Evolutionary conservation across 1,284 basidiomycete species (phyloP).

Genomic region (Boletus smithii): DNA sequence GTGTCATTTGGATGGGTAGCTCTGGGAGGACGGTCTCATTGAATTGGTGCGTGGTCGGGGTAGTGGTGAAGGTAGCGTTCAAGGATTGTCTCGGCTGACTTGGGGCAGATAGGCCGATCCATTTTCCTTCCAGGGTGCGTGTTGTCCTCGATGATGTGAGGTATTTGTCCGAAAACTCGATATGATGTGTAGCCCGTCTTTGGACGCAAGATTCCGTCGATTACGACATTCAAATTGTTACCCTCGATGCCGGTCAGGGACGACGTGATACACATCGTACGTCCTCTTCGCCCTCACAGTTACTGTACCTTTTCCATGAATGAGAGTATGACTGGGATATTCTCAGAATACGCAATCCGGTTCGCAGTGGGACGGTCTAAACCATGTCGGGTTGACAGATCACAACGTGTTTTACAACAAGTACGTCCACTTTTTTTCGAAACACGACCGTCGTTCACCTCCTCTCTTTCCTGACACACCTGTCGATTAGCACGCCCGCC

Average conservation of each 20-base stretch:
- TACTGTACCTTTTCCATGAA: conserved; percentile 14
- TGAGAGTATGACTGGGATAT: not conserved
- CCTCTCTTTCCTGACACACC: no score
- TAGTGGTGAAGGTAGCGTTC: not conserved
- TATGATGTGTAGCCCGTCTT: conserved; percentile 50
- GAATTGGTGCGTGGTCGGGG: conserved; percentile 50
- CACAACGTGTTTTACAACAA: conserved; percentile 65
- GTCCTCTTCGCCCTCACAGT: conserved; percentile 37
- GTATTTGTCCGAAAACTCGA: not conserved
- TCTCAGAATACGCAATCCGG: conserved; percentile 70
- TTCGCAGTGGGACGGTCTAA: conserved; percentile 71
- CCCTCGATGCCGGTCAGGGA: conserved; percentile 43
- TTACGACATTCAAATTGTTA: conserved; percentile 39
- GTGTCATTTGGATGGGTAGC: not conserved
- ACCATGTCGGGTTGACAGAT: conserved; percentile 55
- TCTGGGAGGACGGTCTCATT: conserved; percentile 55
- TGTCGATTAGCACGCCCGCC: conserved; percentile 42
- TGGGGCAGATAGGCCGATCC: conserved; percentile 51
- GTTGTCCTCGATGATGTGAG: not conserved
- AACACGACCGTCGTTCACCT: not conserved
- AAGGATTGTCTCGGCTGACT: conserved; percentile 1
- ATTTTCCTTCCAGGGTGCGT: conserved; percentile 60
- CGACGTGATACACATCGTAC: conserved; percentile 62
- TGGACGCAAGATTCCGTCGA: conserved; percentile 50
- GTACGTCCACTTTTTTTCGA: conserved; percentile 31